phyloP scores from a whole-genome alignment of 352 stramenopile genomes.

The Globisporangium polare region DNA sequence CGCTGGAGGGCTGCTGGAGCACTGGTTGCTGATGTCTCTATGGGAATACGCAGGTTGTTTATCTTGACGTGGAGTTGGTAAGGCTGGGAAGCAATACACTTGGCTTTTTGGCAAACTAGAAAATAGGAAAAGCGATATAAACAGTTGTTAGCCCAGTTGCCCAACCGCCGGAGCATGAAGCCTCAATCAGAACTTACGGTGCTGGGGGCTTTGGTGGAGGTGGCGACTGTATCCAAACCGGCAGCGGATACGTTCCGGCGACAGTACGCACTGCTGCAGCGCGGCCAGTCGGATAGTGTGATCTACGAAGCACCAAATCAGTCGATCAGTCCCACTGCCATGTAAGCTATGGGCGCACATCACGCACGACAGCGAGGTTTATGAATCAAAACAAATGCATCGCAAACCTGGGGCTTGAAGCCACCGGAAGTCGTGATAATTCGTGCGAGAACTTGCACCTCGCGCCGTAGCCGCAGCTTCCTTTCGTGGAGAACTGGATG shows the following conservation, averaged over 20 bases:
- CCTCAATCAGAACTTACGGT: neutral
- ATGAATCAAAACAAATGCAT: neutral
- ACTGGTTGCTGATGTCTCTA: neutral
- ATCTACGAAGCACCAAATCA: neutral
- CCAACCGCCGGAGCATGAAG: neutral
- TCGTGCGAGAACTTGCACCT: constrained; percentile 65
- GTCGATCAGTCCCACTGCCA: too few species aligned
- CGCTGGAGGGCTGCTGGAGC: neutral
- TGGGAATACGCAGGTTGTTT: constrained; percentile 1
- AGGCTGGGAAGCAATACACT: neutral
- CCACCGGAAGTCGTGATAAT: neutral
- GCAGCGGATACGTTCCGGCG: neutral
- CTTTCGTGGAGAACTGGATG: constrained; percentile 37
- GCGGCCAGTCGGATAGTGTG: neutral
- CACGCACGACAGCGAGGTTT: neutral
- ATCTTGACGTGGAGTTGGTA: neutral
- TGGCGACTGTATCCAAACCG: constrained; percentile 6
- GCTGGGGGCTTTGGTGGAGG: constrained; percentile 6
- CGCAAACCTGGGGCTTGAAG: neutral
- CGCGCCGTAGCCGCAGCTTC: constrained; percentile 43
- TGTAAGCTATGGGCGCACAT: neutral
- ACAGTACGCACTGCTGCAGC: neutral
- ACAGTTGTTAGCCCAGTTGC: neutral
- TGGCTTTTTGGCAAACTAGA: neutral
- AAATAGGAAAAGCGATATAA: neutral